These are phyloP conservation scores for Boletus sensibilis DNA, from an alignment of 768 basidiomycete genomes.

Conservation along the genomic window DNA sequence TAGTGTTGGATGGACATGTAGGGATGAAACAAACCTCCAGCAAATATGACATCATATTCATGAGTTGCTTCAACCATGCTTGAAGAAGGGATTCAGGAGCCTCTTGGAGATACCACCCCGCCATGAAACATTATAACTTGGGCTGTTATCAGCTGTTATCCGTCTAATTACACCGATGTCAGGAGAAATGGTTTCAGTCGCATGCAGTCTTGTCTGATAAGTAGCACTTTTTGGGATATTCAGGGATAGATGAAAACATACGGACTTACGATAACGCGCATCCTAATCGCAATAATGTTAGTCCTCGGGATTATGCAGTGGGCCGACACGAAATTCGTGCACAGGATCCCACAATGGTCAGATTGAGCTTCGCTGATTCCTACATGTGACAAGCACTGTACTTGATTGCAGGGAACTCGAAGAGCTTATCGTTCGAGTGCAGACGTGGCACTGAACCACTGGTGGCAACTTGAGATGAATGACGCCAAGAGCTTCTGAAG, in stretches of 20 bases:
- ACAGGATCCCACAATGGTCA: background rate
- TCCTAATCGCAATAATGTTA: background rate
- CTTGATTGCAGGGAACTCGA: background rate
- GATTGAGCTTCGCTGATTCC: too few relatives aligned
- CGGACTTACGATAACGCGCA: background rate
- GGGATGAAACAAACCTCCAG: slow-evolving; percentile 44
- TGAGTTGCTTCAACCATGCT: slow-evolving; percentile 9
- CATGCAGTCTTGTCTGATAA: background rate
- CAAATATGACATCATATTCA: slow-evolving; percentile 52
- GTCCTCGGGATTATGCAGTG: background rate
- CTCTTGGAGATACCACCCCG: background rate
- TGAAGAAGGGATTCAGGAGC: background rate
- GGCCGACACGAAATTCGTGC: too few relatives aligned
- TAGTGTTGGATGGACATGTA: background rate
- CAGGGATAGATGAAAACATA: background rate
- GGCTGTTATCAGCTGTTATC: background rate
- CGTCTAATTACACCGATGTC: slow-evolving; percentile 5
- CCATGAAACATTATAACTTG: background rate
- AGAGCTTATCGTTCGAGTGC: background rate
- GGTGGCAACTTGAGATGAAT: too few relatives aligned
- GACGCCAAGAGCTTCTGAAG: background rate
- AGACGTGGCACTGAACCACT: too few relatives aligned
- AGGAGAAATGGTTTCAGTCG: background rate
- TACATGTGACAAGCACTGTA: too few relatives aligned
- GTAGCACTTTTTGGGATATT: too few relatives aligned